Evolutionary conservation across 257 asterid genomes (phyloP).

Genomic region (Nicotiana noctiflora): DNA sequence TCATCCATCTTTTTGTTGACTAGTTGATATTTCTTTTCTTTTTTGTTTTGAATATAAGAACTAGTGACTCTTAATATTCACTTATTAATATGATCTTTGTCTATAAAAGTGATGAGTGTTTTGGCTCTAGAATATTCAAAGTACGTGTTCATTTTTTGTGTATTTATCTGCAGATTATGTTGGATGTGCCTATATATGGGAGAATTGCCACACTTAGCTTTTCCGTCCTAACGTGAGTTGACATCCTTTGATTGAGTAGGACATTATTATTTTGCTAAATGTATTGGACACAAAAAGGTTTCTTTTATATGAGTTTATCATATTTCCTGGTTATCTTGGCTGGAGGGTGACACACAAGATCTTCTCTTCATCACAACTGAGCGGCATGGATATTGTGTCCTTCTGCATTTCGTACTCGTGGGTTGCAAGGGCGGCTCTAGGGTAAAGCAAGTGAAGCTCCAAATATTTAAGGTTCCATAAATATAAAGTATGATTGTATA

Average conservation of each 20-base stretch:
- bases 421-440: too few species aligned
- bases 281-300: background rate
- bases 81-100: too few species aligned
- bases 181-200: constrained; percentile 98
- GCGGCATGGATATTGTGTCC: constrained; percentile 81
- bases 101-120: too few species aligned
- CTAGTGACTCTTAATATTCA: too few species aligned
- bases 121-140: background rate
- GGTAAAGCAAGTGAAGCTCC: too few species aligned
- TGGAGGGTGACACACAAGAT: constrained; percentile 97
- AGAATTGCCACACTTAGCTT: constrained; percentile 96
- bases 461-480: too few species aligned
- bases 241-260: background rate
- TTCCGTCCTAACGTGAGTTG: constrained; percentile 95
- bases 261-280: background rate
- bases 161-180: constrained; percentile 62
- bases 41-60: too few species aligned
- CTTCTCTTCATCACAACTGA: constrained; percentile 83
- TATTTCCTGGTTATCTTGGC: constrained; percentile 14
- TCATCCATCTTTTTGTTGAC: too few species aligned
- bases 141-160: constrained; percentile 8
- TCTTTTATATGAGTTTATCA: background rate
- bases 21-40: too few species aligned
- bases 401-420: constrained; percentile 16
- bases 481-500: too few species aligned